Percentiles rank a stretch among this genome's conserved stretches.
These are phyloP conservation scores for Ophiostoma perfectum DNA, from an alignment of 2,329 filamentous ascomycete species.

Conservation along the genomic window DNA sequence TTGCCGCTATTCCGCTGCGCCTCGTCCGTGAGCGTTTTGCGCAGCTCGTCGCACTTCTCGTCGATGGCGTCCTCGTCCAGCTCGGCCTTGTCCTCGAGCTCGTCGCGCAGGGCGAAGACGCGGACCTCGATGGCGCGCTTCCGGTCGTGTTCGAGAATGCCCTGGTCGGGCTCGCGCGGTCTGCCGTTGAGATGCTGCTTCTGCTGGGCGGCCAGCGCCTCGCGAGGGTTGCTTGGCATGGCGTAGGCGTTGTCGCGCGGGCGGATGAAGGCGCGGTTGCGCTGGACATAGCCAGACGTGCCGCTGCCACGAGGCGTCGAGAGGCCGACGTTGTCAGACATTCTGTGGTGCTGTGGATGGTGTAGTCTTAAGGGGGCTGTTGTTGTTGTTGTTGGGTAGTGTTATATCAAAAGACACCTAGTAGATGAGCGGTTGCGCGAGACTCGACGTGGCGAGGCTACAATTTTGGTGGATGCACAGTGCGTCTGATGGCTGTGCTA, in stretches of 20 bases:
- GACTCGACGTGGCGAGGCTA: background rate
- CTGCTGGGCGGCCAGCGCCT: slow-evolving; percentile 73
- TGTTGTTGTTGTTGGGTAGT: background rate
- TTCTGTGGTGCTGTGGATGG: slow-evolving; percentile 36
- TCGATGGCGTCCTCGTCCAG: slow-evolving; percentile 91
- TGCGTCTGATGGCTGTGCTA: background rate
- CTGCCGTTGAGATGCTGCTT: slow-evolving; percentile 58
- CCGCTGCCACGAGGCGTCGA: slow-evolving; percentile 90
- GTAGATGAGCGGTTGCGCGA: background rate
- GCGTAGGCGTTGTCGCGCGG: slow-evolving; percentile 76
- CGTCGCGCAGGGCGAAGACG: slow-evolving; percentile 82
- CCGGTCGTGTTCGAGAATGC: slow-evolving; percentile 89
- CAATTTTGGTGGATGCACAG: background rate
- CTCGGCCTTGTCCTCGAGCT: slow-evolving; percentile 84
- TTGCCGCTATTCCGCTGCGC: slow-evolving; percentile 37
- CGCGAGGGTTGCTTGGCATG: slow-evolving; percentile 67
- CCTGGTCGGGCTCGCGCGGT: slow-evolving; percentile 80
- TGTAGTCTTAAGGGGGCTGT: background rate
- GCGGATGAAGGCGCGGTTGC: slow-evolving; percentile 82
- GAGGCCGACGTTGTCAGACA: slow-evolving; percentile 97
- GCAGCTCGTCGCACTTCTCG: slow-evolving; percentile 59
- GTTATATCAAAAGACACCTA: background rate
- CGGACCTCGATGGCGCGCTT: slow-evolving; percentile 89
- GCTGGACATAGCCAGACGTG: slow-evolving; percentile 95
- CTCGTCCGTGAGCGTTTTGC: slow-evolving; percentile 54